Percentiles rank a stretch among this genome's conserved stretches.
Conservation (phyloP, 805 yeast genomes). For the Wickerhamiella bombiphila region DNA sequence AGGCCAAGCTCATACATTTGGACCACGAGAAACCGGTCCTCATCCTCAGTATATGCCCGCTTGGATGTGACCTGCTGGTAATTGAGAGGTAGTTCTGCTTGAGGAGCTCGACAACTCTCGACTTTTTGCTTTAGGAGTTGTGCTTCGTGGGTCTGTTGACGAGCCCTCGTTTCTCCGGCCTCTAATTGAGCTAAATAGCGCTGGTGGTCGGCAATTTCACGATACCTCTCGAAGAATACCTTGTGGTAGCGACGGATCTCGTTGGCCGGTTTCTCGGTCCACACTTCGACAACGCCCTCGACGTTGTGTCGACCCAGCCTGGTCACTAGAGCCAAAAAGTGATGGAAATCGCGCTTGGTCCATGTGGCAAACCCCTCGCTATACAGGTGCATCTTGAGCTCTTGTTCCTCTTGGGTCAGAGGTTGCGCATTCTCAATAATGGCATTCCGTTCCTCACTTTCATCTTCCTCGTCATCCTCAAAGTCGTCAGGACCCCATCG, state of each 20-base stretch:
- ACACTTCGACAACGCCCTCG: constrained; percentile 51
- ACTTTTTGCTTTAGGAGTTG: constrained; percentile 67
- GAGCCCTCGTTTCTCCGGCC: constrained; percentile 68
- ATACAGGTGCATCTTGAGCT: constrained; percentile 42
- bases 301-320: constrained; percentile 63
- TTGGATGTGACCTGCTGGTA: constrained; percentile 61
- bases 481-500: constrained; percentile 36
- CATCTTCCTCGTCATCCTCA: constrained; percentile 28
- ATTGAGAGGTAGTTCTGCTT: constrained; percentile 54
- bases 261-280: constrained; percentile 45
- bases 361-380: constrained; percentile 61
- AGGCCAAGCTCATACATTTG: constrained; percentile 67
- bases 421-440: constrained; percentile 58
- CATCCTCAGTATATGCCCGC: constrained; percentile 67
- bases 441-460: constrained; percentile 34
- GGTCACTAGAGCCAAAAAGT: constrained; percentile 55
- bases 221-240: constrained; percentile 64
- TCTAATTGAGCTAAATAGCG: constrained; percentile 68
- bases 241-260: constrained; percentile 66
- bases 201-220: constrained; percentile 82
- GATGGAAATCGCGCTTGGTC: constrained; percentile 77
- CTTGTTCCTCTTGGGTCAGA: constrained; percentile 65
- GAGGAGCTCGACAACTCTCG: constrained; percentile 53
- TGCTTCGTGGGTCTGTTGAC: constrained; percentile 51
- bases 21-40: constrained; percentile 72